These are phyloP conservation scores for Debaryomyces coudertii DNA, from an alignment of 1,139 yeast genomes.

Conservation along the genomic window DNA sequence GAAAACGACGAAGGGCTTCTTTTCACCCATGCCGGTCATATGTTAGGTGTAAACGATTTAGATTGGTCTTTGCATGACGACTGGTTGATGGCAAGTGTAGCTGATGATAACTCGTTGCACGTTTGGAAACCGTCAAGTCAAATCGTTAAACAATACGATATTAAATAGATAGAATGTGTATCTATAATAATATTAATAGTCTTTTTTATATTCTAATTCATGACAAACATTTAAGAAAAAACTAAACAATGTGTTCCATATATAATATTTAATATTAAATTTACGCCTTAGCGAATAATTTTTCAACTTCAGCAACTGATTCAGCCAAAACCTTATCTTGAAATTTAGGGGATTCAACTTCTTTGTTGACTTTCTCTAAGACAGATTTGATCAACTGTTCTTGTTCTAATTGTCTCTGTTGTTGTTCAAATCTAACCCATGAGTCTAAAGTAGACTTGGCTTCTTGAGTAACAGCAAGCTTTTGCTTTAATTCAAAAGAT, in stretches of 20 bases:
- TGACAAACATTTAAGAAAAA: slow-evolving; percentile 14
- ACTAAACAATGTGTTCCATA: slow-evolving; percentile 5
- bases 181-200: slow-evolving; percentile 2
- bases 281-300: slow-evolving; percentile 62
- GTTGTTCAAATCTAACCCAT: slow-evolving; percentile 98
- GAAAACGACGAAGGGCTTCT: slow-evolving; percentile 48
- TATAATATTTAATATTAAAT: slow-evolving; percentile 8
- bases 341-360: slow-evolving; percentile 84
- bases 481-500: slow-evolving; percentile 89
- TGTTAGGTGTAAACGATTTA: slow-evolving; percentile 83
- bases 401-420: slow-evolving; percentile 96
- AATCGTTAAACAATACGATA: slow-evolving; percentile 19
- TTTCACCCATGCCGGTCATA: slow-evolving; percentile 89
- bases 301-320: slow-evolving; percentile 90
- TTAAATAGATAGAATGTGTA: slow-evolving; percentile 8
- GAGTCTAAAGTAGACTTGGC: slow-evolving; percentile 96
- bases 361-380: slow-evolving; percentile 85
- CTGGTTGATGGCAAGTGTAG: slow-evolving; percentile 80
- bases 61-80: slow-evolving; percentile 84
- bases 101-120: slow-evolving; percentile 88
- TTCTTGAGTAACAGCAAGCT: slow-evolving; percentile 82
- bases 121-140: slow-evolving; percentile 69
- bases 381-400: slow-evolving; percentile 86
- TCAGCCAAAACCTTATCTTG: slow-evolving; percentile 91
- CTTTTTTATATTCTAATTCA: slow-evolving; percentile 13